A percentile compares a stretch with the other conserved stretches of the same genome.
These are phyloP conservation scores for Rhynchospora tenuis DNA, from an alignment of 176 grass and related monocot species.

Conservation along the genomic window DNA sequence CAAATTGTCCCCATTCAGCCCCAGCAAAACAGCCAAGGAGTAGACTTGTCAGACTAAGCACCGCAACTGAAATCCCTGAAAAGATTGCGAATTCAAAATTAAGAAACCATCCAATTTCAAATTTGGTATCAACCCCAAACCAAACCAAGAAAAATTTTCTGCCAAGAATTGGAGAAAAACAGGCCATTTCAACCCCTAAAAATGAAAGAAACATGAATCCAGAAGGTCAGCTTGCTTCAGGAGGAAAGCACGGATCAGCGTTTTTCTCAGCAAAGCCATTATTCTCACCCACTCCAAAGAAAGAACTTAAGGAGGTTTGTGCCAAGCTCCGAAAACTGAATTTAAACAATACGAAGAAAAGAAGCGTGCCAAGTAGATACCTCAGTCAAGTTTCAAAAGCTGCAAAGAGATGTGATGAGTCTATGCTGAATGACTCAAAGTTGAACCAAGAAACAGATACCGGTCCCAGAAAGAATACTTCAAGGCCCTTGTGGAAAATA, in stretches of 20 bases:
- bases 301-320: constrained; percentile 27
- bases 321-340: constrained; percentile 30
- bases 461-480: not conserved
- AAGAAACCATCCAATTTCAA: constrained; percentile 39
- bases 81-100: constrained; percentile 34
- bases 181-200: not conserved
- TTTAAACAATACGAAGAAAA: constrained; percentile 19
- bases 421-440: not conserved
- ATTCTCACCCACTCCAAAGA: constrained; percentile 36
- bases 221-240: not conserved
- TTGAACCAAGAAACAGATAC: not conserved
- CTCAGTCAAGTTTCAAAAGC: constrained; percentile 27
- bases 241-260: not conserved
- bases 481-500: constrained; percentile 1
- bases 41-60: constrained; percentile 57
- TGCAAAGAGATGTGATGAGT: constrained; percentile 30
- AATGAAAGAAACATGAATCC: not conserved
- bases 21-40: constrained; percentile 53
- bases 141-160: constrained; percentile 25
- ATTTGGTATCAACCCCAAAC: constrained; percentile 27
- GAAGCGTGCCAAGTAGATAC: constrained; percentile 85
- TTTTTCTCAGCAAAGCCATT: constrained; percentile 36
- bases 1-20: constrained; percentile 64
- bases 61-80: constrained; percentile 29
- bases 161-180: constrained; percentile 14